Base-by-base conservation (phyloP, 306 rosid species). In the Prunus dulcis region DNA sequence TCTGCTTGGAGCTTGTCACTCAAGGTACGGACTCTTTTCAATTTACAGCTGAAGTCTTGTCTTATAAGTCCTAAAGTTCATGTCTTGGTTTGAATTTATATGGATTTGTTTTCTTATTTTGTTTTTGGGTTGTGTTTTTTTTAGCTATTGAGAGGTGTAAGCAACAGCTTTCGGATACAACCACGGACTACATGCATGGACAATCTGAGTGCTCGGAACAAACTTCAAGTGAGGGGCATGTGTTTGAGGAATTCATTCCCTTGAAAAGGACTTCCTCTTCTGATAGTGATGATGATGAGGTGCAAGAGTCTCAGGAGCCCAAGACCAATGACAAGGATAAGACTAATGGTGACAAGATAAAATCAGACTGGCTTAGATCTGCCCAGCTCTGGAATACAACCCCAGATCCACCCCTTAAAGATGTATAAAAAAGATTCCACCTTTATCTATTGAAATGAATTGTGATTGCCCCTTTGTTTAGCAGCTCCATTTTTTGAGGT, bases 291-390 rank as follows among this genome's bases (percentile, higher is more conserved):
- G 79, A 79, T 3, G 88, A 75, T 5, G 88, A 80, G 15, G 92
- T 87, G 50, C 82, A 81, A 52, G 80, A 84, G 66, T 86, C 85
- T 7, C 84, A 49, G n/a, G 66, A 63, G 66, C 28, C 49, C 47
- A 81, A 74, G 74, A 73, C 51, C 27, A 77, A 11, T 72, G 64
- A 75, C 2, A 77, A 61, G 71, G 69, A 78, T 18, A 83, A 74
- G n/a, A 34, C 41, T 43, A 75, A 25, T 47, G 51, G 28, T 55
- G 92, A 86, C 76, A 81, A 74, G 63, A 89, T 65, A 30, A 89
- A 90, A 82, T 80, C 92, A 0, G 98, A 92, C 67, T 94, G 98
- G 97, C 96, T 94, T 64, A 87, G 90, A 87, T 94, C 98, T 5
- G 97, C 87, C 77, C 97, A 90, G 87, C 77, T 94, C 14, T 94